These are phyloP conservation scores for Globisporangium mamillatum DNA, from an alignment of 352 stramenopile species.

Conservation along the genomic window DNA sequence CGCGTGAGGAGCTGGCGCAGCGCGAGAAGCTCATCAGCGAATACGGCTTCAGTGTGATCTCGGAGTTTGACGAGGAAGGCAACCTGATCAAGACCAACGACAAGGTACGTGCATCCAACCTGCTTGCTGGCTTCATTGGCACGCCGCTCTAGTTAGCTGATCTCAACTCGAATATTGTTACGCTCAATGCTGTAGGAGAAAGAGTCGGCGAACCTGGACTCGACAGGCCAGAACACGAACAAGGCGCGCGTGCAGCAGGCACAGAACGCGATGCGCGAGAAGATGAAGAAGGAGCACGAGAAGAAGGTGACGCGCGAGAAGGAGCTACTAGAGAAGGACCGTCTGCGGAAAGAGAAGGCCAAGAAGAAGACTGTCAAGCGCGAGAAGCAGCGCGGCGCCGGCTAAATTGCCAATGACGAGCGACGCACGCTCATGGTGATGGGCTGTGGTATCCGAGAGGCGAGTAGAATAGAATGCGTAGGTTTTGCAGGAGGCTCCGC, in stretches of 20 bases:
- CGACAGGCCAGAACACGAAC: slow-evolving; percentile 42
- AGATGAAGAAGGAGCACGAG: slow-evolving; percentile 60
- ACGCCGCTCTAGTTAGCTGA: not conserved
- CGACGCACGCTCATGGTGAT: not conserved
- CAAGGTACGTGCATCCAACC: slow-evolving; percentile 27
- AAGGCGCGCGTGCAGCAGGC: slow-evolving; percentile 37
- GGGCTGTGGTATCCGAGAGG: not conserved
- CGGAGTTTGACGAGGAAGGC: slow-evolving; percentile 81
- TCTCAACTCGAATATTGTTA: not conserved
- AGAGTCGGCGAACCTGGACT: slow-evolving; percentile 25
- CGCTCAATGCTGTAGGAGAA: slow-evolving; percentile 25
- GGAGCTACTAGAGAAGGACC: slow-evolving; percentile 47
- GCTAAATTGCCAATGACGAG: slow-evolving; percentile 16
- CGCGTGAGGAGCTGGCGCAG: slow-evolving; percentile 61
- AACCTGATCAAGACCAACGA: slow-evolving; percentile 78
- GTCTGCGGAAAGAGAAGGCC: slow-evolving; percentile 51
- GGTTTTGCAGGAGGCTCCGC: not conserved
- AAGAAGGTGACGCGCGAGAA: slow-evolving; percentile 55
- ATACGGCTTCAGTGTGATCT: slow-evolving; percentile 77
- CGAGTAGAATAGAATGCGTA: not conserved
- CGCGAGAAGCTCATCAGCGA: slow-evolving; percentile 78
- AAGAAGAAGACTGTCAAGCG: slow-evolving; percentile 56
- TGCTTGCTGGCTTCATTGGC: too few species aligned
- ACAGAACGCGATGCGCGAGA: slow-evolving; percentile 36
- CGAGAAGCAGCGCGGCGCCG: slow-evolving; percentile 54